phyloP scores from a whole-genome alignment of 306 rosid genomes.

The Inga leiocalycina region DNA sequence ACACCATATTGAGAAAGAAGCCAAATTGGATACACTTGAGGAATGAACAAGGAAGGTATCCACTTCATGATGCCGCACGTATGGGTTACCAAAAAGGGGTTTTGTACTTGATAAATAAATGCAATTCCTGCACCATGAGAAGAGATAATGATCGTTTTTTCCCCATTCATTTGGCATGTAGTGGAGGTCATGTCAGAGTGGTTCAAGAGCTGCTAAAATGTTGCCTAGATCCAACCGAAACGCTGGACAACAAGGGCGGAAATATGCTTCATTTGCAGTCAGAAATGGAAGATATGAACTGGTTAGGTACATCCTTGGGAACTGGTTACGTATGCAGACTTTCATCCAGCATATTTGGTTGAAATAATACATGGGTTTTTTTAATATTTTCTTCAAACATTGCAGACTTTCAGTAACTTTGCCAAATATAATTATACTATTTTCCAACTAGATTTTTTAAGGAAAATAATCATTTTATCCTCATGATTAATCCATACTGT shows the following conservation, averaged over 20 bases:
- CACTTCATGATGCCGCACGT: constrained; percentile 33
- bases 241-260: background rate
- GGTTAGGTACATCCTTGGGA: constrained; percentile 16
- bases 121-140: background rate
- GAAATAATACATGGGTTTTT: no score
- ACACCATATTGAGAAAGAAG: background rate
- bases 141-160: constrained; percentile 1
- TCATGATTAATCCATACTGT: no score
- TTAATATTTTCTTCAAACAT: no score
- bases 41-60: background rate
- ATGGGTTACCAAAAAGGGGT: constrained; percentile 38
- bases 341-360: no score
- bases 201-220: constrained; percentile 5
- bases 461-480: no score
- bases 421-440: no score
- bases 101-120: background rate
- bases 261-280: constrained; percentile 24
- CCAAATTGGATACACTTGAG: constrained; percentile 6
- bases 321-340: no score
- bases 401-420: no score
- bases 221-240: constrained; percentile 11
- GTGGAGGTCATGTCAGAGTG: background rate
- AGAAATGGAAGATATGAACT: constrained; percentile 10
- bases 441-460: no score
- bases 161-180: constrained; percentile 27